Base-by-base conservation (phyloP, 2,329 filamentous ascomycete species). In the Tympanopsis confertula region DNA sequence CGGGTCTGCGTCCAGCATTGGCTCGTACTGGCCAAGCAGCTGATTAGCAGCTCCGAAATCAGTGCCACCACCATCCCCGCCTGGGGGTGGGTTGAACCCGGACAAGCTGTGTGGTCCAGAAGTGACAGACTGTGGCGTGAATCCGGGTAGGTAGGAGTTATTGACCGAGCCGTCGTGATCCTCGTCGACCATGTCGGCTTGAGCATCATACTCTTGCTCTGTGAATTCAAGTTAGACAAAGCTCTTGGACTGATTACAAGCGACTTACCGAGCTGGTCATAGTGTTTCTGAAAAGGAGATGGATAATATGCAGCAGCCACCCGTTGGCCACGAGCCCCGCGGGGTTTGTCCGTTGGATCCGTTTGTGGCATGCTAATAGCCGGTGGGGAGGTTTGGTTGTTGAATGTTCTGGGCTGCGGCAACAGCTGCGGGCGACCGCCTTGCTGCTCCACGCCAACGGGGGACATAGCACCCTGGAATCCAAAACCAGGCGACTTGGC, bases 181-280 rank as follows among this genome's bases (percentile, higher is more conserved):
- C 43, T 93, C 85, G 52, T 95, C 88, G 58, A 93, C 78, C 71
- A 94, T 84, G 51, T 89, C 86, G 57, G 75, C 76, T 63, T 86
- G 84, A 39, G 86, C 82, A 58, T 95, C 88, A 64, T 95, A 96
- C 68, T 96, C 89, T 71, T 94, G 87, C 67, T 96, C 89, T 95
- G 67, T 68, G 57, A 74, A 68, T 64, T 72, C 69, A 66, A 69
- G 69, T 53, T 50, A 52, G 62, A 50, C 55, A 56, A 51, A 53
- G 48, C 51, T 44, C 48, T 51, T 52, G 50, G 55, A 57, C 57
- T 68, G 53, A 60, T 63, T 62, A 59, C 51, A 66, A 69, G 71
- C 59, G 54, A 69, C 87, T 84, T 86, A 83, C 89, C 89, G 59
- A 96, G 77, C 69, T 94, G 86, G 61, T 93, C 85, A 61, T 93